Base-by-base conservation (phyloP, 2,329 filamentous ascomycete species). In the Triangularia setosa region DNA sequence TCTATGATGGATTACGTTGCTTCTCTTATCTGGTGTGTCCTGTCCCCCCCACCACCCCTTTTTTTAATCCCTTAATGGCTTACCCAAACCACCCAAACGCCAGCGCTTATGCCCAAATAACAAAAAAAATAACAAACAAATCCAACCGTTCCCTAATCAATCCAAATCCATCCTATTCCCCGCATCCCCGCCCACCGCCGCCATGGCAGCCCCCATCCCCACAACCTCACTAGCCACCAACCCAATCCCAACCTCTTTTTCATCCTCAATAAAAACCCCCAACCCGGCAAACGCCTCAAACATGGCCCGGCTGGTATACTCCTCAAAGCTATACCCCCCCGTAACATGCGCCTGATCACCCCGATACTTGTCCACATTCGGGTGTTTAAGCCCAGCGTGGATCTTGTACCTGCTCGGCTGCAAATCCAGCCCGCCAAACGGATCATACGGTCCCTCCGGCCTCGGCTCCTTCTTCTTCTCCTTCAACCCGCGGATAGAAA, bases 261-360 rank as follows among this genome's bases (percentile, higher is more conserved):
- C 93, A 55, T 97, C 92, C 35, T 86, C 89, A 52, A 99, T 81
- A 71, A 96, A 96, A 52, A 96, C 91, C 0, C 91, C 92, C 65
- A 99, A 76, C 0, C 96, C 95, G 0, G 91, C 87, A 77, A 97
- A 98, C 0, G 94, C 93, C 74, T 97, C 93, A 66, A 92, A 90
- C 74, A 99, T 79, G 24, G 91, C 89, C 24, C 93, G 83, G 7
- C 87, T 83, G 72, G 92, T 91, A 73, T 95, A 98, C 74, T 97
- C 93, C 33, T 85, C 81, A 53, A 94, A 80, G 71, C 89, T 88
- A 77, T 96, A 98, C 0, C 95, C 96, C 30, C 93, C 93, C 16
- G 91, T 91, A 60, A 84, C 79, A 73, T 90, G 87, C 54, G 84
- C 81, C 24, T 24, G 7, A 73, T 93, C 89, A 61, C 96, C 80